phyloP scores from a whole-genome alignment of 306 rosid genomes.

The Styphnolobium japonicum region DNA sequence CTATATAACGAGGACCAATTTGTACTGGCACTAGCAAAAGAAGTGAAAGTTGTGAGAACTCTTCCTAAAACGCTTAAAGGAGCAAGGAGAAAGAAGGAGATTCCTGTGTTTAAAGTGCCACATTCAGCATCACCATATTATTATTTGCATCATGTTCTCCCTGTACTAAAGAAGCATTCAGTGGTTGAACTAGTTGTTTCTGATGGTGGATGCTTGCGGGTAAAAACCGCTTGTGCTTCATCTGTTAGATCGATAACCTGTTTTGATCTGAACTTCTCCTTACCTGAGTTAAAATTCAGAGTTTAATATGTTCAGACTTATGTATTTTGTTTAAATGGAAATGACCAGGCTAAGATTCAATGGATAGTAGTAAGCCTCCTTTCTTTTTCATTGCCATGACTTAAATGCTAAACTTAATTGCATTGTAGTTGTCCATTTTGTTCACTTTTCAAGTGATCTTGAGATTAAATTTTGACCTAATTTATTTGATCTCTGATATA shows the following conservation, averaged over 20 bases:
- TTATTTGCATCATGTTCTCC: conserved; percentile 70
- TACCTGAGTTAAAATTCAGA: neutral
- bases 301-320: neutral
- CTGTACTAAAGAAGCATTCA: conserved; percentile 75
- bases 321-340: too few relatives aligned
- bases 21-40: conserved; percentile 74
- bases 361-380: neutral
- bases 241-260: neutral
- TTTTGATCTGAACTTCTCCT: neutral
- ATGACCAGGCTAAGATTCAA: neutral
- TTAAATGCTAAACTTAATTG: neutral
- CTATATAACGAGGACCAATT: conserved; percentile 92
- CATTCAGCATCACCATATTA: conserved; percentile 67
- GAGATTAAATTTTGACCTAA: neutral
- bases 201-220: conserved; percentile 99
- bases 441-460: neutral
- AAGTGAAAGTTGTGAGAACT: conserved; percentile 73
- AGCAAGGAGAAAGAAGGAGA: conserved; percentile 89
- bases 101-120: conserved; percentile 80
- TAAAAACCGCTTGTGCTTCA: conserved; percentile 21
- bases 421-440: neutral
- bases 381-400: neutral
- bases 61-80: conserved; percentile 86
- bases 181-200: conserved; percentile 83
- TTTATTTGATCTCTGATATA: neutral